Base-by-base conservation (phyloP, 352 stramenopile species). In the Phytophthora pseudosyringae region DNA sequence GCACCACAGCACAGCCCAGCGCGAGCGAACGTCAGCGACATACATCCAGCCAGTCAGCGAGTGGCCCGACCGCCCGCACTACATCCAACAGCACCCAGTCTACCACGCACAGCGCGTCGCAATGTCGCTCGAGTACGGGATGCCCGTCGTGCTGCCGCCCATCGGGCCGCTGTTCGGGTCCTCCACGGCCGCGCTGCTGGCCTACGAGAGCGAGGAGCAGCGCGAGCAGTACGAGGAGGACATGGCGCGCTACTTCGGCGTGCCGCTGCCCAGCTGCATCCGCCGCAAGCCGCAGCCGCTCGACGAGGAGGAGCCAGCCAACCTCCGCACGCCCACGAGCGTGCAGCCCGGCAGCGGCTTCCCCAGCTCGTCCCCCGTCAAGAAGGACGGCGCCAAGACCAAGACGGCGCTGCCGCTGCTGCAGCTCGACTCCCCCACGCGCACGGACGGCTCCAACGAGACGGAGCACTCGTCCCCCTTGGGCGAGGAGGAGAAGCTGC, bases 401-500 rank as follows among this genome's bases (percentile, higher is more conserved):
- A 57, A 57, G 49, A 56, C 49, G 36, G 48, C 65, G 33, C 54
- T 86, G 41, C 71, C 79, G 8, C 49, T 77, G 54, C 68, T 90
- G 5, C 72, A 82, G 16, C 41, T 80, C 32, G 69, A 81, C 63
- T 90, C 77, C 43, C 75, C 69, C n/a, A 69, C 61, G 29, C 58
- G 70, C 5, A 62, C 56, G 0, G 64, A 80, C 50, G 41, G 28
- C 15, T 26, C 44, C 3, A 59, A 64, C 9, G 58, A 53, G 40
- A 64, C 36, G 32, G 45, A 64, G 11, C 44, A 56, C 13, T 56
- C 55, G 21, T 56, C 47, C n/a, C 52, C 52, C 7, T 46, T 31
- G 1, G 45, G 58, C 8, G 83, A 88, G 43, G 78, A 90, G 33
- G 82, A 88, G 55, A 91, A 91, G 50, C 62, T 91, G 49, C 84